Percentiles rank a stretch among this genome's conserved stretches.
Evolutionary conservation across 2,329 filamentous ascomycete genomes (phyloP).

Genomic region (Parasarocladium wereldwijsianum): DNA sequence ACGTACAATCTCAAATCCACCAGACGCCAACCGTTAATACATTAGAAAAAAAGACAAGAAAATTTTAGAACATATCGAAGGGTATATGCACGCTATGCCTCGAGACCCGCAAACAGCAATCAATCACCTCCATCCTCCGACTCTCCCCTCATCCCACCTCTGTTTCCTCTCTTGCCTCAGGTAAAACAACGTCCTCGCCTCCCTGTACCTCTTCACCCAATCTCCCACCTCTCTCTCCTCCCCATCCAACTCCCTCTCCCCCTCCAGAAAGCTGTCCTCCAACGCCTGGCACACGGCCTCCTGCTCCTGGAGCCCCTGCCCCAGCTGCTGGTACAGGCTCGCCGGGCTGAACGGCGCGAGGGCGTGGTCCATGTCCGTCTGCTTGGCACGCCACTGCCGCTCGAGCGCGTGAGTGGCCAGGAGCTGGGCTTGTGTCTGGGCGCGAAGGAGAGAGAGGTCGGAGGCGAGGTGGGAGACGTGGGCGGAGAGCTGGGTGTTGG

Average conservation of each 20-base stretch:
- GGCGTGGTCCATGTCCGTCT: conserved; percentile 76
- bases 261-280: conserved; percentile 84
- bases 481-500: conserved; percentile 57
- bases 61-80: no score
- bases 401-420: conserved; percentile 75
- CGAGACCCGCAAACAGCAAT: no score
- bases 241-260: conserved; percentile 25
- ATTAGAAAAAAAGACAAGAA: no score
- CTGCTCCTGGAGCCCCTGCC: conserved; percentile 67
- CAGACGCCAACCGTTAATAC: no score
- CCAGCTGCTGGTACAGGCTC: conserved; percentile 70
- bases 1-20: no score
- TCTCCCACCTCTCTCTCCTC: conserved; percentile 73
- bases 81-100: no score
- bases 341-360: conserved; percentile 75
- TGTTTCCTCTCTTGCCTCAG: conserved; percentile 75
- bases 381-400: conserved; percentile 81
- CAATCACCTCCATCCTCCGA: conserved; percentile 84
- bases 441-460: conserved; percentile 44
- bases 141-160: conserved; percentile 89
- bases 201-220: conserved; percentile 70
- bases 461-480: conserved; percentile 47
- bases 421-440: conserved; percentile 64
- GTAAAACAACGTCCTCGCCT: conserved; percentile 66
- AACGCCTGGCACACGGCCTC: conserved; percentile 65